Conservation (phyloP, 805 yeast species). For the Spathaspora passalidarum region DNA sequence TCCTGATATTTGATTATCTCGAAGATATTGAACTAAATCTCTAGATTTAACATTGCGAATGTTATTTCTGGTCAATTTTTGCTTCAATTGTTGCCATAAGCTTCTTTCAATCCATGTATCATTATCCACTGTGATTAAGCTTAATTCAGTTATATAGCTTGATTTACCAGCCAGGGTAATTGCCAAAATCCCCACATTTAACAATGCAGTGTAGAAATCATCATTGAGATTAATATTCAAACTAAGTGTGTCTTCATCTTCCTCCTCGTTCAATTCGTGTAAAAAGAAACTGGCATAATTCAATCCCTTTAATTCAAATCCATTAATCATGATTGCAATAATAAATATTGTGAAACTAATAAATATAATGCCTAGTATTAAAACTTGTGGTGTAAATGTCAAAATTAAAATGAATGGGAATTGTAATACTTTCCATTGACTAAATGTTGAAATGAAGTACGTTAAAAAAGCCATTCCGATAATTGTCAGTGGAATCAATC, state of each 20-base stretch:
- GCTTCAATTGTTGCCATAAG: slow-evolving; percentile 17
- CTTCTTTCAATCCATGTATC: slow-evolving; percentile 55
- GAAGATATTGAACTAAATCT: slow-evolving; percentile 9
- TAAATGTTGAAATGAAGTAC: slow-evolving; percentile 37
- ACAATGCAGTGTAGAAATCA: slow-evolving; percentile 63
- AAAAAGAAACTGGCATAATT: slow-evolving; percentile 34
- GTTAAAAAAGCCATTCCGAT: slow-evolving; percentile 53
- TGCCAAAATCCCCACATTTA: slow-evolving; percentile 59
- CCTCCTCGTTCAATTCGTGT: slow-evolving; percentile 15
- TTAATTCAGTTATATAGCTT: slow-evolving; percentile 60
- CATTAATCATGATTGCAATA: slow-evolving; percentile 58
- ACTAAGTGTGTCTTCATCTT: slow-evolving; percentile 19
- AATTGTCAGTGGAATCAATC: slow-evolving; percentile 62
- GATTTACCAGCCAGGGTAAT: slow-evolving; percentile 66
- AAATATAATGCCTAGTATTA: slow-evolving; percentile 47
- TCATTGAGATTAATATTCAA: slow-evolving; percentile 46
- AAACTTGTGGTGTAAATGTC: slow-evolving; percentile 66
- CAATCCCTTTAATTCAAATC: slow-evolving; percentile 35
- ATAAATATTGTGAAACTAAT: slow-evolving; percentile 54
- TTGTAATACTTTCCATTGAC: slow-evolving; percentile 37
- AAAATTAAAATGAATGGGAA: slow-evolving; percentile 56
- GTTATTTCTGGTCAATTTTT: not conserved
- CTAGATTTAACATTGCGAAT: not conserved
- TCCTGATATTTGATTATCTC: slow-evolving; percentile 12
- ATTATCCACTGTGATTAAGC: slow-evolving; percentile 44